phyloP scores from a whole-genome alignment of 1,284 basidiomycete species.

The Leucoagaricus sp. region DNA sequence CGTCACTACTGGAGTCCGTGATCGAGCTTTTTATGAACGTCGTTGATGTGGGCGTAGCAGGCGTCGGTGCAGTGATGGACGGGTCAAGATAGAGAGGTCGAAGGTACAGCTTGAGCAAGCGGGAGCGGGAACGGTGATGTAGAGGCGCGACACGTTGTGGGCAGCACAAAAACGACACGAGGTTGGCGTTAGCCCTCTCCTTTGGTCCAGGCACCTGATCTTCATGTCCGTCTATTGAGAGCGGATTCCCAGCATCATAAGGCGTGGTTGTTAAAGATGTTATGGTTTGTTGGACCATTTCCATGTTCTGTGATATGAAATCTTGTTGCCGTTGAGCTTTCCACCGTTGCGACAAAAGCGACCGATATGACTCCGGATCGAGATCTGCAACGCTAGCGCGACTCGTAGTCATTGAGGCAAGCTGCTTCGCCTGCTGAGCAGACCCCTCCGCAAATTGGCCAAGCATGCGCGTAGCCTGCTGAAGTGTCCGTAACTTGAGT shows the following conservation, averaged over 20 bases:
- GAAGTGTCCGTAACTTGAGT: slow-evolving; percentile 44
- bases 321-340: slow-evolving; percentile 4
- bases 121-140: slow-evolving; percentile 6
- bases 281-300: slow-evolving; percentile 4
- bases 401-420: neutral
- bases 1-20: slow-evolving; percentile 2
- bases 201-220: slow-evolving; percentile 3
- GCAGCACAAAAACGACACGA: slow-evolving; percentile 14
- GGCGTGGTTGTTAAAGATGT: neutral
- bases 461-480: slow-evolving; percentile 3
- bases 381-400: slow-evolving; percentile 1
- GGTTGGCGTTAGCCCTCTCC: slow-evolving; percentile 9
- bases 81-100: slow-evolving; percentile 5
- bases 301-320: slow-evolving; percentile 10
- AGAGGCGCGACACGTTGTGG: slow-evolving; percentile 14
- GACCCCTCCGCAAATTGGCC: slow-evolving; percentile 9
- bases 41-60: neutral
- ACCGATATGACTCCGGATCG: slow-evolving; percentile 6
- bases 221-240: slow-evolving; percentile 5
- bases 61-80: neutral
- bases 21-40: neutral
- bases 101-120: slow-evolving; percentile 1
- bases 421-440: slow-evolving; percentile 1
- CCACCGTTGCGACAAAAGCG: slow-evolving; percentile 12
- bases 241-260: neutral